Base-by-base conservation (phyloP, 176 grass and related monocot genomes). In the Juncus effusus region DNA sequence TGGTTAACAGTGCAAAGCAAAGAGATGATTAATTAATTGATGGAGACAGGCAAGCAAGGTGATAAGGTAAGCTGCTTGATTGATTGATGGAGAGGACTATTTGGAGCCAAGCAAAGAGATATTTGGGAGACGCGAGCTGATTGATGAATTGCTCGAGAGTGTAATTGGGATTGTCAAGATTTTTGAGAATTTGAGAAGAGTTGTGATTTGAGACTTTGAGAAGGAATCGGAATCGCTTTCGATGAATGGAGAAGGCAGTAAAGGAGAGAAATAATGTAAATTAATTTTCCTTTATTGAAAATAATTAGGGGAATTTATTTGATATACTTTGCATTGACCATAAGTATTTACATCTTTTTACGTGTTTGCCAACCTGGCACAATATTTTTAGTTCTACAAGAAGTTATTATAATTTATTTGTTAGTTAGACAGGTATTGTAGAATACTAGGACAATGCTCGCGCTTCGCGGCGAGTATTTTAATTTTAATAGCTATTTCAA, bases 31-130 rank as follows among this genome's bases (percentile, higher is more conserved):
- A 9, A 5, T 6, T 6, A 9, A 47, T 49, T 57, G 42, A 16
- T 72, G 35, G 54, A 49, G 78, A 86, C 39, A 54, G 28, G 4
- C n/a, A 59, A 59, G 28, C 64, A 12, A 47, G 44, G 44, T 47
- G 44, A 6, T 47, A 9, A 9, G 44, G 9, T 47, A 9, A 47
- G 9, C 4, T 47, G 44, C 44, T 9, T 47, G 44, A 5, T 6
- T 6, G 44, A 47, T 49, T 57, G 42, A 16, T 72, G 35, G 54
- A 49, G 78, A 86, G 79, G 75, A 69, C 73, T 76, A 36, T 51
- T 10, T 71, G 0, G 62, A 0, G 54, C 64, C 28, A 67, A 13
- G 14, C 7, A 45, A 49, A 36, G 36, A 69, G 42, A 9, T 41
- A 2, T 5, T 3, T 58, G 10, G 6, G 14, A 49, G 16, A 36